Conservation (phyloP, 371 early-diverging fungal species). For the Gilbertella persicaria region DNA sequence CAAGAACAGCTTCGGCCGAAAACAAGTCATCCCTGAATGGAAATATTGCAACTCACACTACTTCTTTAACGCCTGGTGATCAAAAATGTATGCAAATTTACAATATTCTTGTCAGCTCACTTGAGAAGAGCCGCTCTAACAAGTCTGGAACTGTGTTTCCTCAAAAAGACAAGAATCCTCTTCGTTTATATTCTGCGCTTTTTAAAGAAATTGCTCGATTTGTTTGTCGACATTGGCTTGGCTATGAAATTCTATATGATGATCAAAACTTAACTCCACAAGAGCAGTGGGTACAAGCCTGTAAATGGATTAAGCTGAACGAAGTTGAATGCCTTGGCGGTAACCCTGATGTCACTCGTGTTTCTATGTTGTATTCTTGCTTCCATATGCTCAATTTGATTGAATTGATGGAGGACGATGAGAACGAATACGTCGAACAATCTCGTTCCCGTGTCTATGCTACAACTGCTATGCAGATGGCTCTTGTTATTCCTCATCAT, state of each 20-base stretch:
- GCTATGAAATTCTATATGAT: constrained; percentile 41
- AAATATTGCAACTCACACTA: constrained; percentile 16
- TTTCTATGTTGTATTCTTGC: constrained; percentile 33
- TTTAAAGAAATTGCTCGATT: constrained; percentile 28
- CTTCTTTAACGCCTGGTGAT: constrained; percentile 39
- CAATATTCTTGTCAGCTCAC: constrained; percentile 27
- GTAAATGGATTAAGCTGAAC: constrained; percentile 47
- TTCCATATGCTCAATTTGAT: constrained; percentile 31
- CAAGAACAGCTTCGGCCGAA: background rate
- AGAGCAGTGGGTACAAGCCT: constrained; percentile 42
- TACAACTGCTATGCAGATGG: constrained; percentile 43
- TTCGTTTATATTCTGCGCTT: constrained; percentile 16
- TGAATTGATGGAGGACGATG: constrained; percentile 33
- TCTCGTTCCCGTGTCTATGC: constrained; percentile 41
- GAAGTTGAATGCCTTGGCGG: constrained; percentile 52
- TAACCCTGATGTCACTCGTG: constrained; percentile 26
- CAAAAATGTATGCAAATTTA: constrained; percentile 47
- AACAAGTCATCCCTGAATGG: constrained; percentile 15
- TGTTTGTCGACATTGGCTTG: constrained; percentile 38
- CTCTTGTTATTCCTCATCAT: constrained; percentile 30
- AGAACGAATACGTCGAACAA: constrained; percentile 27
- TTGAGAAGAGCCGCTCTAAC: constrained; percentile 19
- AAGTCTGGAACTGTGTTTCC: constrained; percentile 8
- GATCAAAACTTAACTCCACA: constrained; percentile 18
- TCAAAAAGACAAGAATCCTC: constrained; percentile 5